phyloP scores from a whole-genome alignment of 257 asterid species.

The Salvia miltiorrhiza region DNA sequence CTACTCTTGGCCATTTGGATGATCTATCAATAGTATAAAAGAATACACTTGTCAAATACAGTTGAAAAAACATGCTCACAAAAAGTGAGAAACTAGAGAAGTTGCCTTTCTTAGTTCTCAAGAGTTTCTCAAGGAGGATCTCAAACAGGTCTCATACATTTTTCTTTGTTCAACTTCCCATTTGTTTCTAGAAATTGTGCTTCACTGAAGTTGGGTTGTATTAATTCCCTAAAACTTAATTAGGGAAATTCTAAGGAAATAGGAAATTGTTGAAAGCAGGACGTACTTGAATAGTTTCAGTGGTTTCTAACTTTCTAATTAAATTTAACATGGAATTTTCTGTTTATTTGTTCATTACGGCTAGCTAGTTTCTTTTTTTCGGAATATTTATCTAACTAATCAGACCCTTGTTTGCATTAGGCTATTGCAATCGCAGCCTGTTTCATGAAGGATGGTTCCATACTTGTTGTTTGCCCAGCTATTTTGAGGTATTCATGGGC shows the following conservation, averaged over 20 bases:
- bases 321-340: background rate
- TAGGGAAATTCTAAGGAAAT: background rate
- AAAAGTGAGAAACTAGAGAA: background rate
- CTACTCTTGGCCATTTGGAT: background rate
- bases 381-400: conserved; percentile 15
- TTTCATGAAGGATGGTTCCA: conserved; percentile 79
- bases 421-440: conserved; percentile 89
- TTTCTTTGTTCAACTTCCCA: background rate
- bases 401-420: conserved; percentile 42
- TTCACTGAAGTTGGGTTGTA: background rate
- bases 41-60: background rate
- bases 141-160: background rate
- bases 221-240: background rate
- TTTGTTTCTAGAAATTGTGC: background rate
- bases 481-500: conserved; percentile 91
- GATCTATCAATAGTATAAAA: background rate
- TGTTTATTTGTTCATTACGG: conserved; percentile 10
- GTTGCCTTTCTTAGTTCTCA: background rate
- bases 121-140: conserved; percentile 5
- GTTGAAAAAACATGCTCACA: background rate
- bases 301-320: conserved; percentile 2
- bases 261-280: background rate
- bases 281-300: background rate
- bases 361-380: conserved; percentile 3
- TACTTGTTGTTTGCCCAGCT: conserved; percentile 96